Conservation (phyloP, 1,139 yeast genomes). For the Geotrichum siamense region DNA sequence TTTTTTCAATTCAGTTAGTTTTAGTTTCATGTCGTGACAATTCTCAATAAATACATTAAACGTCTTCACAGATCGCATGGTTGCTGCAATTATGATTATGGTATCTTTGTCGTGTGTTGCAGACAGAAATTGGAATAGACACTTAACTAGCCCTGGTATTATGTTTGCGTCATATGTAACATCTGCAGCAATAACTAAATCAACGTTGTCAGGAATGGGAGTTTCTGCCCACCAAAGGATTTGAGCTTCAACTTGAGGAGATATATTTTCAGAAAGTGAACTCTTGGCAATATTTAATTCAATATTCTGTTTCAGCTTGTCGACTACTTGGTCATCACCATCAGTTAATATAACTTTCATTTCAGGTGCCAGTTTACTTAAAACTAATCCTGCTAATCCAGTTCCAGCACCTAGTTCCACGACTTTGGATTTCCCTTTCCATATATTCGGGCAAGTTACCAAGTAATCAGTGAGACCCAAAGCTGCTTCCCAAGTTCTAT, state of each 20-base stretch:
- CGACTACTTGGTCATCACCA: constrained; percentile 64
- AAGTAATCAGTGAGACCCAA: constrained; percentile 53
- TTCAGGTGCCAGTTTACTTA: constrained; percentile 32
- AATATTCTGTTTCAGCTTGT: constrained; percentile 43
- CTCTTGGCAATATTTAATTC: not conserved
- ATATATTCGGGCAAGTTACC: not conserved
- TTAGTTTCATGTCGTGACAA: no score
- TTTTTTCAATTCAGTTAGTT: no score
- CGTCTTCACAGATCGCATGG: constrained; percentile 60
- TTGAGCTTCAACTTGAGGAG: constrained; percentile 32
- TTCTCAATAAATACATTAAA: constrained; percentile 46
- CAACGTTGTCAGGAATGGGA: constrained; percentile 22
- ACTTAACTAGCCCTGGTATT: constrained; percentile 48
- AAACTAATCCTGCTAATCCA: constrained; percentile 66
- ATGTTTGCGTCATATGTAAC: constrained; percentile 70
- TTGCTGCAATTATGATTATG: constrained; percentile 47
- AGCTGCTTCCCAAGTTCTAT: constrained; percentile 93
- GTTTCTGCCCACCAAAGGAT: constrained; percentile 61
- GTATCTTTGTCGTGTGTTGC: not conserved
- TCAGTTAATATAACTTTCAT: constrained; percentile 54
- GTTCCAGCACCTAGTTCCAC: constrained; percentile 89
- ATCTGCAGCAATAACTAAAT: constrained; percentile 59
- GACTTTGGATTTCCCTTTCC: constrained; percentile 24
- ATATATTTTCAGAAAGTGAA: no score
- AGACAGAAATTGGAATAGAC: constrained; percentile 35